A percentile compares a stretch with the other conserved stretches of the same genome.
Evolutionary conservation across 1,284 basidiomycete species (phyloP).

Genomic region (Cutaneotrichosporon daszewskae): DNA sequence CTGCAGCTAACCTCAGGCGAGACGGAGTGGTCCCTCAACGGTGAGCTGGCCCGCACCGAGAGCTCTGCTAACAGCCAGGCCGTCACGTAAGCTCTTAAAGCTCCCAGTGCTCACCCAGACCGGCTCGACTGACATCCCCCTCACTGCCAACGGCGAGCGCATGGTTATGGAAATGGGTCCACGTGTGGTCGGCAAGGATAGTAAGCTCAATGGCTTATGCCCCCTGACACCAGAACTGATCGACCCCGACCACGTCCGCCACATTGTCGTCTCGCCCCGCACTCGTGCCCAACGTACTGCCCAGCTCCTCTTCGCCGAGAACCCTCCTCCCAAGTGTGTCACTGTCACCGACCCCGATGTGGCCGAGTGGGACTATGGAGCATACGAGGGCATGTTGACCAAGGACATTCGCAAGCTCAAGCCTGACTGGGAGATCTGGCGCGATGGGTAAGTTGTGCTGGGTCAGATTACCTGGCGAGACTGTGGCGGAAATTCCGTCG

Average conservation of each 20-base stretch:
- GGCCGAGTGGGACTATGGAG: constrained; percentile 82
- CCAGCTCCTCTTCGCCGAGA: constrained; percentile 54
- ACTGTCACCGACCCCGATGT: constrained; percentile 41
- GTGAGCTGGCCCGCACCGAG: constrained; percentile 36
- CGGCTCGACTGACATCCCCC: constrained; percentile 76
- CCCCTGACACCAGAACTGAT: constrained; percentile 58
- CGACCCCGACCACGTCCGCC: constrained; percentile 71
- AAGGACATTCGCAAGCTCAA: constrained; percentile 65
- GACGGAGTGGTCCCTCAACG: constrained; percentile 90
- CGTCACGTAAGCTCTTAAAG: constrained; percentile 59
- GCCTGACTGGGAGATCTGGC: constrained; percentile 74
- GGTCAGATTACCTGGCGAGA: neutral
- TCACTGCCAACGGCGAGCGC: constrained; percentile 72
- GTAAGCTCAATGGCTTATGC: constrained; percentile 53
- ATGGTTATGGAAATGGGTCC: constrained; percentile 63
- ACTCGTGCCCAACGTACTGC: constrained; percentile 77
- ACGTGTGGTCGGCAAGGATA: constrained; percentile 64
- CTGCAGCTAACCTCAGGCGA: constrained; percentile 56
- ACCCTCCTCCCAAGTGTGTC: constrained; percentile 28
- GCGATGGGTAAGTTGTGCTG: constrained; percentile 58
- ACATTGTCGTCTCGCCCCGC: constrained; percentile 75
- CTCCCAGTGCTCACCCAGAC: constrained; percentile 55
- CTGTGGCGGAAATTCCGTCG: neutral
- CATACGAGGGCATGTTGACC: constrained; percentile 75
- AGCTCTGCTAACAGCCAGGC: constrained; percentile 39